phyloP scores from a whole-genome alignment of 495 filamentous ascomycete genomes.

The Filosporella fistucella region DNA sequence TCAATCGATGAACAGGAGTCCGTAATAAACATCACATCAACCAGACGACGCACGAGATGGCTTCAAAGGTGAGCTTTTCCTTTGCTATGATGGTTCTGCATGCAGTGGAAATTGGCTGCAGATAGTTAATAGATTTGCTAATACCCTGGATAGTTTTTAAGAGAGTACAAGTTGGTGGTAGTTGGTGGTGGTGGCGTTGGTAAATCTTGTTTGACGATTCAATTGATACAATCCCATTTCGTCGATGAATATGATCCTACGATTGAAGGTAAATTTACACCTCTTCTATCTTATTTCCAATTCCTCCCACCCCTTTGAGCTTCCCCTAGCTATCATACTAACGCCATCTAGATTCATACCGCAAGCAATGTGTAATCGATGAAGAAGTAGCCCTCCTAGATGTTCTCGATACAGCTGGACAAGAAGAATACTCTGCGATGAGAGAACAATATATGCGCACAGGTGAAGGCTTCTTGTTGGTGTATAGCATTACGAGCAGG shows the following conservation, averaged over 20 bases:
- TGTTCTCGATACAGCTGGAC: constrained; percentile 95
- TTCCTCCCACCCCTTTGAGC: constrained; percentile 1
- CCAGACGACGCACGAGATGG: constrained; percentile 32
- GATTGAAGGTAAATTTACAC: constrained; percentile 71
- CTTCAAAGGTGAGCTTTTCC: constrained; percentile 36
- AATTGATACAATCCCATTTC: constrained; percentile 98
- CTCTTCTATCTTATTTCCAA: constrained; percentile 5
- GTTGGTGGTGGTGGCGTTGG: constrained; percentile 97
- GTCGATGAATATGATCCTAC: constrained; percentile 99
- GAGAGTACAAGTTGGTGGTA: constrained; percentile 98
- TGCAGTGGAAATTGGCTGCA: no score
- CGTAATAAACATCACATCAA: neutral
- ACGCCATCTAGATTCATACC: constrained; percentile 98
- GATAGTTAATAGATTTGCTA: no score
- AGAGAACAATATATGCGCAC: constrained; percentile 99
- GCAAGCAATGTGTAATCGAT: constrained; percentile 98
- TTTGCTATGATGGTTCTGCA: no score
- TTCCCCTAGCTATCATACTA: no score
- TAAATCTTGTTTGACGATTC: constrained; percentile 98
- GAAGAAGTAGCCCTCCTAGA: constrained; percentile 98
- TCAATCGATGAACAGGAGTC: constrained; percentile 4
- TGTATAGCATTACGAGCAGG: constrained; percentile 90
- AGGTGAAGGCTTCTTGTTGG: constrained; percentile 94
- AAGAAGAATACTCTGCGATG: constrained; percentile 99
- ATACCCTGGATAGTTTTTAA: constrained; percentile 66